phyloP scores from a whole-genome alignment of 768 basidiomycete genomes.

The Kwoniella sp. region DNA sequence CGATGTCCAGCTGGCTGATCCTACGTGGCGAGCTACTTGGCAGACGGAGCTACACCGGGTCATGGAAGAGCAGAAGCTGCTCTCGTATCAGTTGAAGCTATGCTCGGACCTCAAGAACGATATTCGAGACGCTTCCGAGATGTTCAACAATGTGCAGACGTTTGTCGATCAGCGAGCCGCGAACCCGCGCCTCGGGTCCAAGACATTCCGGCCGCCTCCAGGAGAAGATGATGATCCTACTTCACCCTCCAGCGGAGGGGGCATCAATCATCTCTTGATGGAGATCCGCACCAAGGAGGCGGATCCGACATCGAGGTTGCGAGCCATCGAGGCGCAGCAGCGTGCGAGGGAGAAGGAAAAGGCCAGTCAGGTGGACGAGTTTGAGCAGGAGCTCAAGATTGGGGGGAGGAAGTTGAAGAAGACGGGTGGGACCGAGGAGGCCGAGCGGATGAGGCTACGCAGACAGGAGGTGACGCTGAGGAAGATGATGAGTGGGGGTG shows the following conservation, averaged over 20 bases:
- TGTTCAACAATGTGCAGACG: conserved; percentile 87
- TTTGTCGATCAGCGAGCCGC: conserved; percentile 59
- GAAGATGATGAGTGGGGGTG: conserved; percentile 65
- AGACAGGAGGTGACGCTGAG: conserved; percentile 78
- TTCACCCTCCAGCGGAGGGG: conserved; percentile 67
- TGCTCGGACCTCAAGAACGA: conserved; percentile 83
- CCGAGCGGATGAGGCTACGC: conserved; percentile 78
- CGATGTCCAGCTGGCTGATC: conserved; percentile 82
- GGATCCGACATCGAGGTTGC: conserved; percentile 77
- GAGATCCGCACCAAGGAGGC: conserved; percentile 79
- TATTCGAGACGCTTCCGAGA: conserved; percentile 77
- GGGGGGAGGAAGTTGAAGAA: conserved; percentile 80
- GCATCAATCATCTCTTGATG: conserved; percentile 65
- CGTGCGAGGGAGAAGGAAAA: conserved; percentile 72
- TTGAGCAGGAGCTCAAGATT: conserved; percentile 77
- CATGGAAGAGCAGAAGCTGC: conserved; percentile 92
- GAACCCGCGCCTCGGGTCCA: not conserved
- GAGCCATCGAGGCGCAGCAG: conserved; percentile 87
- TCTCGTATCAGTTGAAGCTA: conserved; percentile 88
- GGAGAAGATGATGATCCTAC: conserved; percentile 46
- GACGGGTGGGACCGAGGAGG: conserved; percentile 92
- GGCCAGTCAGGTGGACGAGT: conserved; percentile 61
- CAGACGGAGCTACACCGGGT: conserved; percentile 92
- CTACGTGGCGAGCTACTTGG: conserved; percentile 99
- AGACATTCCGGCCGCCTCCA: conserved; percentile 55